Evolutionary conservation across 441 rosid genomes (phyloP), one percentile per base, ranked within the genome.

Genomic region (Hypseocharis bilobata): DNA sequence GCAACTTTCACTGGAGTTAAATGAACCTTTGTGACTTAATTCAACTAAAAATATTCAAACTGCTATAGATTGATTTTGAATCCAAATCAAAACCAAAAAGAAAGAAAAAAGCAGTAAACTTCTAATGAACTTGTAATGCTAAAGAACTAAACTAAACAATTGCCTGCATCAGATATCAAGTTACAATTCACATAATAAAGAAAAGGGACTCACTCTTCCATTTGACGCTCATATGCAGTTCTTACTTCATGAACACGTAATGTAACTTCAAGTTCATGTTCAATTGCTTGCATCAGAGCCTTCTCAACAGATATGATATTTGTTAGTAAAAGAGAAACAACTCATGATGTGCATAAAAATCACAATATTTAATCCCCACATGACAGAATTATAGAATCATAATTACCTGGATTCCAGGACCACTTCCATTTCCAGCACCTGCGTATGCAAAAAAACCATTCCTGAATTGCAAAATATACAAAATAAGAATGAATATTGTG

Each of bases 211-310:
- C 78, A 93, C 97, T 86, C 99, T 83, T 93, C 89, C 82, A 86
- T 81, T 80, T 91, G 97, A 67, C 92, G 88, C 72, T 85, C 97
- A 70, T 93, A 87, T 65, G 84, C 95, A 59, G 89, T 71, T 26
- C 99, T 96, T 42, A 91, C 99, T 88, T 91, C 97, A 69, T 89
- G 89, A 23, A 94, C 92, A 64, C 89, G 84, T 6, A 94, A 83
- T 49, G 85, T 89, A 69, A 94, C 89, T 86, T 94, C 99, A 68
- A 91, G 90, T 68, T 93, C 99, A 77, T 93, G 96, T 80, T 91
- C 99, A 78, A 93, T 84, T 47, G 87, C 78, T 75, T 84, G 92
- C 90, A 91, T 86, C 75, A 93, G 63, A 70, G 88, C 89, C 99
- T 93, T 76, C 74, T 72, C 65, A 74, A 56, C 36, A 80, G 75